Base-by-base conservation (phyloP, 2,329 filamentous ascomycete species). In the Cladosporium sp. region DNA sequence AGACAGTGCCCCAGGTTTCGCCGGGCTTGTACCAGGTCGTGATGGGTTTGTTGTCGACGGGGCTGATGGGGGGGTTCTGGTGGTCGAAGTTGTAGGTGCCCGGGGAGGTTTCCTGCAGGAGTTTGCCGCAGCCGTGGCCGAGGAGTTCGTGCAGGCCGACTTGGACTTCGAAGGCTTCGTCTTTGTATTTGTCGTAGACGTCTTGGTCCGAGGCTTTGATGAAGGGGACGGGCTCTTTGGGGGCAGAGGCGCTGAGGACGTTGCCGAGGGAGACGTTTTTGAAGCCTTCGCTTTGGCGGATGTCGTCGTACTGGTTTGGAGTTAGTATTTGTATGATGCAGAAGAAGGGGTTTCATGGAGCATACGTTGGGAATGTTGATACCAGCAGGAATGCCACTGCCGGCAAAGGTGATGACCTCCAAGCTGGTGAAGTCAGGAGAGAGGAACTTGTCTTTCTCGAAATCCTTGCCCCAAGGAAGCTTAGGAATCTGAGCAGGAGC, bases 231-330 rank as follows among this genome's bases (percentile, higher is more conserved):
- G 87, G 86, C 74, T 97, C 92, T 62, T 95, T 86, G 0, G 91
- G 88, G 0, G 90, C 86, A 72, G 95, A 95, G 12, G 93, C 93
- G 56, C 84, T 87, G 29, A 97, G 74, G 2, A 97, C 88, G 59
- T 98, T 98, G 46, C 92, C 93, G 2, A 98, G 78, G 9, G 88
- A 95, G 11, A 94, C 88, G 59, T 94, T 94, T 73, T 95, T 95
- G 80, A 94, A 95, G 2, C 89, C 89, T 53, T 89, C 83, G 4
- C 80, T 84, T 64, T 94, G 88, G 54, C 88, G 79, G 53, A 93
- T 89, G 55, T 85, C 82, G 58, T 88, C 85, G 60, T 86, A 87
- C 59, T 80, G 79, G n/a, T 5, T 27, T 4, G 22, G 76, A 76
- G 16, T 76, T 70, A 50, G 56, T 58, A 38, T 45, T 16, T 35